These are phyloP conservation scores for Paspalum vaginatum DNA, from an alignment of 176 grass and related monocot species.

Conservation along the genomic window DNA sequence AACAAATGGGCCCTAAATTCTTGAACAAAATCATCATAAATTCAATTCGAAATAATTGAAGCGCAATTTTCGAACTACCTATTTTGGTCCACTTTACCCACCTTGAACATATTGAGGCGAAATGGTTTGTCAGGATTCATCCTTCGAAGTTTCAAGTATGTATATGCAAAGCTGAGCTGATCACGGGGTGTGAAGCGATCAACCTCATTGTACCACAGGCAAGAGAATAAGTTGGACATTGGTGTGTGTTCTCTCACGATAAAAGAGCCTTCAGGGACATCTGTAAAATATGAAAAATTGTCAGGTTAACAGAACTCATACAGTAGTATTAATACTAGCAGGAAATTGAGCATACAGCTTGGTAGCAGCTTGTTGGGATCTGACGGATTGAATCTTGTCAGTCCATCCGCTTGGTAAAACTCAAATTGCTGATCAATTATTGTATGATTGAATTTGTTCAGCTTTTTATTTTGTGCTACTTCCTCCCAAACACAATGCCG, in stretches of 20 bases:
- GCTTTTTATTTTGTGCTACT: slow-evolving; percentile 94
- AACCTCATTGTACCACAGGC: slow-evolving; percentile 97
- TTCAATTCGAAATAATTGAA: slow-evolving; percentile 10
- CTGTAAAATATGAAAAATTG: slow-evolving; percentile 44
- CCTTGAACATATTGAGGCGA: slow-evolving; percentile 96
- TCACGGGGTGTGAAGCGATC: slow-evolving; percentile 95
- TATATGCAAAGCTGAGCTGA: slow-evolving; percentile 99
- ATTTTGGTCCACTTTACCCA: slow-evolving; percentile 26
- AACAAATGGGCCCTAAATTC: too few species aligned
- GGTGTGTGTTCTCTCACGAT: slow-evolving; percentile 95
- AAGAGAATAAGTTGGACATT: slow-evolving; percentile 97
- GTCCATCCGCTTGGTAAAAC: slow-evolving; percentile 94
- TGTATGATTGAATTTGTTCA: slow-evolving; percentile 98
- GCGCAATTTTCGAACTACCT: neutral
- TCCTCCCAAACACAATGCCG: slow-evolving; percentile 97
- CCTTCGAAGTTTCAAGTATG: slow-evolving; percentile 93
- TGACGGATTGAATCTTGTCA: slow-evolving; percentile 73
- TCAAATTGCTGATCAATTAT: slow-evolving; percentile 97
- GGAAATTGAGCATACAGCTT: slow-evolving; percentile 70
- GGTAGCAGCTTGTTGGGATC: slow-evolving; percentile 86
- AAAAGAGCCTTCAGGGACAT: slow-evolving; percentile 99
- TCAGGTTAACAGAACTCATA: slow-evolving; percentile 24
- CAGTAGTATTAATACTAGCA: slow-evolving; percentile 38
- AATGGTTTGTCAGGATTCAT: slow-evolving; percentile 82
- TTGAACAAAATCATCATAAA: neutral